Evolutionary conservation across 192 early-diverging fungal species (phyloP).

Genomic region (Coemansia asiatica): DNA sequence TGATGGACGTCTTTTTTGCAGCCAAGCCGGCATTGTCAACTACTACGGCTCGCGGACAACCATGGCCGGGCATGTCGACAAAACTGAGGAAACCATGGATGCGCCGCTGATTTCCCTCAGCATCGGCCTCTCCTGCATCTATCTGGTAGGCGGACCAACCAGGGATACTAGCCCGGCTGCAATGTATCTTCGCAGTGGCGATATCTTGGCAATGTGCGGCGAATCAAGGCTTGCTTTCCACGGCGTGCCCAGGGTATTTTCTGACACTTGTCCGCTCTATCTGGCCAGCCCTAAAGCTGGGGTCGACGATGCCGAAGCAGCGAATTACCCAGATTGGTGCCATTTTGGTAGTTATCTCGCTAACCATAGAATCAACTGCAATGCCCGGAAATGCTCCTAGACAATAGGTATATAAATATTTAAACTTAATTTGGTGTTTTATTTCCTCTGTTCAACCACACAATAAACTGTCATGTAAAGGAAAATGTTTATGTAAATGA

Average conservation of each 20-base stretch:
- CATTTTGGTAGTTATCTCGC: conserved; percentile 69
- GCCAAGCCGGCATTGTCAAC: conserved; percentile 94
- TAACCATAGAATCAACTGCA: conserved; percentile 82
- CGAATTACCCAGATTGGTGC: conserved; percentile 61
- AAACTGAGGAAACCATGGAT: conserved; percentile 81
- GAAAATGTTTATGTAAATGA: too few species aligned
- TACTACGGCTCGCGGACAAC: conserved; percentile 82
- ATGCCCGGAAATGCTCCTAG: conserved; percentile 74
- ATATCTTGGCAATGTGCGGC: conserved; percentile 86
- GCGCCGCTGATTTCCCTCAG: conserved; percentile 82
- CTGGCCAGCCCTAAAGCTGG: conserved; percentile 40
- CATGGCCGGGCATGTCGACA: conserved; percentile 91
- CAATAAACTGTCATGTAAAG: too few species aligned
- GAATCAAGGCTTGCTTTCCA: conserved; percentile 76
- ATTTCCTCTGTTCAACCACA: background rate
- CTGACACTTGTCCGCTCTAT: conserved; percentile 68
- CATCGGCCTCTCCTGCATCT: conserved; percentile 63
- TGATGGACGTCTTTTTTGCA: conserved; percentile 56
- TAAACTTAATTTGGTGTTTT: background rate
- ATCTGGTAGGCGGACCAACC: conserved; percentile 74
- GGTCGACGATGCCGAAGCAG: conserved; percentile 18
- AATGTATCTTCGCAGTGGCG: conserved; percentile 80
- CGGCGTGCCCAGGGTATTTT: conserved; percentile 80
- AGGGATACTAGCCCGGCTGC: conserved; percentile 69
- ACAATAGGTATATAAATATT: background rate